Evolutionary conservation across 805 yeast genomes (phyloP).

Genomic region (Wickerhamiella shivajii): DNA sequence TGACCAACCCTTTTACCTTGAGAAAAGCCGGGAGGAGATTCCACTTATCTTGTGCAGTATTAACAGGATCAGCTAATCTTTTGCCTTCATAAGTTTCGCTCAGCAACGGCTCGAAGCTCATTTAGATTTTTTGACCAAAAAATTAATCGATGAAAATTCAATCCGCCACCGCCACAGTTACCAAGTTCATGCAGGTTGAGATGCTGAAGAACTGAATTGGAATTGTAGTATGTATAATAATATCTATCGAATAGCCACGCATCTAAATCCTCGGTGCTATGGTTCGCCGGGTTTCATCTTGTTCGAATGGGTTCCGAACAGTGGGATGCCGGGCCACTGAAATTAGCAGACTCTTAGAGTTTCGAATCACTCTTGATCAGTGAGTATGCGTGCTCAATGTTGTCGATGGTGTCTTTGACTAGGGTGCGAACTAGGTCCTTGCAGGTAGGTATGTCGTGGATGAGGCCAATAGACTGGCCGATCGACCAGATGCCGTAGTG

Average conservation of each 20-base stretch:
- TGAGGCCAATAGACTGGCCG: constrained; percentile 21
- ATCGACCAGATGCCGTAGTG: constrained; percentile 23
- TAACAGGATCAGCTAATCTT: constrained; percentile 68
- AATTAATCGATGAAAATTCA: background rate
- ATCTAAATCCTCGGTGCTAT: too few relatives aligned
- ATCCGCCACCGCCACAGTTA: too few relatives aligned
- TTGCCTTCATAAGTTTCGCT: constrained; percentile 80
- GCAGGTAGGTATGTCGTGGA: constrained; percentile 23
- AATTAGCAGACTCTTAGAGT: too few relatives aligned
- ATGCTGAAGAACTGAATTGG: too few relatives aligned
- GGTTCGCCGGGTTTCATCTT: too few relatives aligned
- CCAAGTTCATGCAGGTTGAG: too few relatives aligned
- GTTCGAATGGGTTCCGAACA: too few relatives aligned
- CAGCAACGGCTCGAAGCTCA: constrained; percentile 27
- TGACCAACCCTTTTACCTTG: constrained; percentile 89
- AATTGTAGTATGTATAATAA: too few relatives aligned
- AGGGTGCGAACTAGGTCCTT: constrained; percentile 19
- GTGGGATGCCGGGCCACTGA: too few relatives aligned
- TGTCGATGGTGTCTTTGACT: constrained; percentile 17
- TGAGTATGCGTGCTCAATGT: constrained; percentile 3
- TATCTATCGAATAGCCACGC: too few relatives aligned
- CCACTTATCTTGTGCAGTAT: constrained; percentile 95
- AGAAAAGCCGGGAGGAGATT: constrained; percentile 87
- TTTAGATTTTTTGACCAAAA: background rate
- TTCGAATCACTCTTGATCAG: constrained; percentile 3